Percentiles rank a stretch among this genome's conserved stretches.
Conservation (phyloP, 176 grass and related monocot genomes). For the Rhynchospora pubera region DNA sequence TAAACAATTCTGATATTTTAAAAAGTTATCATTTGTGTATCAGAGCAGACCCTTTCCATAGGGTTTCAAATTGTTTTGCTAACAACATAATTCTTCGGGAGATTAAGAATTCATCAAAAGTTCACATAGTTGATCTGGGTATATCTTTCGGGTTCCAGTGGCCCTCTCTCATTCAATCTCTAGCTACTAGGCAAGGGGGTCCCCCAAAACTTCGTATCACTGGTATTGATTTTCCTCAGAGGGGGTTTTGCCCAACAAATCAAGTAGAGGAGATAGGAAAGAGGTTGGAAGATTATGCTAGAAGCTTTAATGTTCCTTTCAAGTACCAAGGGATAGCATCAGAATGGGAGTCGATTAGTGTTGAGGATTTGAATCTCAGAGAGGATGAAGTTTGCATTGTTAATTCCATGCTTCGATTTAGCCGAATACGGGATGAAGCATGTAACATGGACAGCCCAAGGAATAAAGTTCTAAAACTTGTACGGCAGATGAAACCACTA, state of each 20-base stretch:
- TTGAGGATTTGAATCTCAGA: neutral
- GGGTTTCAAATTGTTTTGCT: slow-evolving; percentile 31
- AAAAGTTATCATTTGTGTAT: slow-evolving; percentile 30
- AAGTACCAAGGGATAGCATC: slow-evolving; percentile 44
- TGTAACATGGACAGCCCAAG: slow-evolving; percentile 26
- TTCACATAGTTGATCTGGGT: slow-evolving; percentile 76
- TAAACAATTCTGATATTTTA: slow-evolving; percentile 11
- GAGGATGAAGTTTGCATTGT: neutral
- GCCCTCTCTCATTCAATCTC: slow-evolving; percentile 49
- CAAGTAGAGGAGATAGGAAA: slow-evolving; percentile 21
- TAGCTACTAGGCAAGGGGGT: slow-evolving; percentile 16
- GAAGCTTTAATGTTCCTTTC: slow-evolving; percentile 50
- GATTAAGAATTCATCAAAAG: slow-evolving; percentile 24
- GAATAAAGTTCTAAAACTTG: slow-evolving; percentile 29
- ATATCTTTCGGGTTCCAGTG: slow-evolving; percentile 67
- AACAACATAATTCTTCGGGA: slow-evolving; percentile 46
- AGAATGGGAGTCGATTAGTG: slow-evolving; percentile 39
- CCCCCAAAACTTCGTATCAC: slow-evolving; percentile 51
- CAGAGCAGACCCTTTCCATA: slow-evolving; percentile 30
- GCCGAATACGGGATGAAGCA: neutral
- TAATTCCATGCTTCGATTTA: neutral
- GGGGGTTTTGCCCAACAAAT: slow-evolving; percentile 43
- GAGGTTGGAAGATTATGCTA: slow-evolving; percentile 49
- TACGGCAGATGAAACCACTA: slow-evolving; percentile 32
- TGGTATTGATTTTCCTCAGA: slow-evolving; percentile 43